These are phyloP conservation scores for Albophoma yamanashiensis DNA, from an alignment of 2,329 filamentous ascomycete species.

Conservation along the genomic window DNA sequence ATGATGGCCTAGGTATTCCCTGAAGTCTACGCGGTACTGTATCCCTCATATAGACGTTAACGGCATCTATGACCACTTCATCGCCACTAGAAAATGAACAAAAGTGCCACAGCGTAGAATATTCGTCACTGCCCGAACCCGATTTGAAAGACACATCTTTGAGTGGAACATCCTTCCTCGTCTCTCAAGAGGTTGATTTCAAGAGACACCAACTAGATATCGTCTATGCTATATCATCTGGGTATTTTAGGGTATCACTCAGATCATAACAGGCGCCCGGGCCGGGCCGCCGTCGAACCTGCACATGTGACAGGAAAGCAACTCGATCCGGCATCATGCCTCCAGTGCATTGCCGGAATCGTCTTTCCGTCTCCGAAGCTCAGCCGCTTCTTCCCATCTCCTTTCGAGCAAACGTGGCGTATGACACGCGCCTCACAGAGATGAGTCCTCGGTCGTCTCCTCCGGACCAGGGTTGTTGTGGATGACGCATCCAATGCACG, in stretches of 20 bases:
- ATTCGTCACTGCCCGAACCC: not conserved
- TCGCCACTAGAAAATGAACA: not conserved
- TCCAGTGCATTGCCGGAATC: not conserved
- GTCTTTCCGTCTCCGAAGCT: not conserved
- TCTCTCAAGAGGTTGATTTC: not conserved
- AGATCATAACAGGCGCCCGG: not conserved
- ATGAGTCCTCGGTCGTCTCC: not conserved
- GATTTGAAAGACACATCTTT: not conserved
- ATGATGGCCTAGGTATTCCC: no score
- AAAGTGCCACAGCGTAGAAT: not conserved
- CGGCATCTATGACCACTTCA: not conserved
- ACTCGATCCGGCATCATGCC: not conserved
- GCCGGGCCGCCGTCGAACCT: not conserved
- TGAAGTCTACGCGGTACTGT: not conserved
- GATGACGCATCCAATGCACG: conserved; percentile 46
- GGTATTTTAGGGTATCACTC: conserved; percentile 1
- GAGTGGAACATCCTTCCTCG: not conserved
- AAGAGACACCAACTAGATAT: not conserved
- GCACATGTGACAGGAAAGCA: not conserved
- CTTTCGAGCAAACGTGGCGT: no score
- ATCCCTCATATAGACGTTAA: not conserved
- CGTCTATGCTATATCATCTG: not conserved
- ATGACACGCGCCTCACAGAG: not conserved
- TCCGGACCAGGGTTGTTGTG: conserved; percentile 25
- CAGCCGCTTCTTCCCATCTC: not conserved